These are phyloP conservation scores for Cytidiella melzeri DNA, from an alignment of 768 basidiomycete genomes.

Conservation along the genomic window DNA sequence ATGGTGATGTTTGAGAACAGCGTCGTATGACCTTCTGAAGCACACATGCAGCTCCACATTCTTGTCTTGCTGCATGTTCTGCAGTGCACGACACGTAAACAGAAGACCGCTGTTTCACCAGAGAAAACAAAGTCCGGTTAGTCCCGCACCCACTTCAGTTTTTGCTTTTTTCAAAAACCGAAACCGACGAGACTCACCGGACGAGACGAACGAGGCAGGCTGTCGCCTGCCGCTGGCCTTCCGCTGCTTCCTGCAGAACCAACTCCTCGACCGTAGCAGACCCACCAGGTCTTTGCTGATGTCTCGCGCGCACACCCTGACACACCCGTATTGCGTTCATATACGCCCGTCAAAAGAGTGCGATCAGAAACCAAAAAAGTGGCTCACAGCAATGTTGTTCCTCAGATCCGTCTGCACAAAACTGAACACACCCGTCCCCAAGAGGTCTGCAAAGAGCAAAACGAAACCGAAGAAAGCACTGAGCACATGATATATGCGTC, in stretches of 20 bases:
- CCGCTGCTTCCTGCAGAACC: slow-evolving; percentile 43
- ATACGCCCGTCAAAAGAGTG: background rate
- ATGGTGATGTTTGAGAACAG: slow-evolving; percentile 60
- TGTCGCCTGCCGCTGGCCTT: slow-evolving; percentile 42
- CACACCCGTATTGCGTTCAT: too few relatives aligned
- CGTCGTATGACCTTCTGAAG: slow-evolving; percentile 68
- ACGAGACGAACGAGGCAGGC: slow-evolving; percentile 60
- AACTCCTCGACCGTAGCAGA: slow-evolving; percentile 58
- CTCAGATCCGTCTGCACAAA: slow-evolving; percentile 70
- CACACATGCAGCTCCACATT: slow-evolving; percentile 53
- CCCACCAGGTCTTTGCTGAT: slow-evolving; percentile 33
- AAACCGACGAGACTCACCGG: slow-evolving; percentile 48
- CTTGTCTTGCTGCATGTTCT: slow-evolving; percentile 54
- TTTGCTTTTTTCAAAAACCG: too few relatives aligned
- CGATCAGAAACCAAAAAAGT: slow-evolving; percentile 8
- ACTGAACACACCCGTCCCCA: slow-evolving; percentile 63
- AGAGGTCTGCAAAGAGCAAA: slow-evolving; percentile 41
- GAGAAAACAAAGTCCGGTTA: too few relatives aligned
- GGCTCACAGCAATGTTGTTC: slow-evolving; percentile 55
- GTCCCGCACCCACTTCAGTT: too few relatives aligned
- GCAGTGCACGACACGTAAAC: slow-evolving; percentile 63
- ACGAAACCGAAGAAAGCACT: background rate
- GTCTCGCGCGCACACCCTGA: slow-evolving; percentile 64
- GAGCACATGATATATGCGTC: too few relatives aligned
- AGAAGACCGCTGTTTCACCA: slow-evolving; percentile 47